Base-by-base conservation (phyloP, 2,329 filamentous ascomycete genomes). In the Calonectria henricotiae region DNA sequence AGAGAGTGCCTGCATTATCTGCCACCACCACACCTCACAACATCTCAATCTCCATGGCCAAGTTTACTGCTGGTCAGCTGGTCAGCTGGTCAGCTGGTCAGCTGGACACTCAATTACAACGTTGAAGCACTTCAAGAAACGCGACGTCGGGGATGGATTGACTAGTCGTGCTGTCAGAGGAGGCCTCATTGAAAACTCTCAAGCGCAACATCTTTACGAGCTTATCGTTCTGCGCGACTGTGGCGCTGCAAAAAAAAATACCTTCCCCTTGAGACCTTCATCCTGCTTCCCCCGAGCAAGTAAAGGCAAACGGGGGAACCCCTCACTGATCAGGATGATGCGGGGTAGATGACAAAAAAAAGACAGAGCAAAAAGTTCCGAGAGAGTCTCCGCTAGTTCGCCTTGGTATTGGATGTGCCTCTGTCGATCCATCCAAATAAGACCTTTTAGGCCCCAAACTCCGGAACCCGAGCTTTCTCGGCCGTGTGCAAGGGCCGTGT, bases 381-480 rank as follows among this genome's bases (percentile, higher is more conserved):
- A 55, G 20, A 25, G 51, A 55, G 51, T 9, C 51, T 55, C 51
- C 51, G 51, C 32, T 39, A 15, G 32, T 55, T 55, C 51, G 12
- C 4, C 51, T 55, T 55, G 51, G 51, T 32, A 25, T 25, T 39
- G 32, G 9, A 55, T 55, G 51, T 55, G 51, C 51, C 51, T 32
- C 51, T 25, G 51, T 55, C 51, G 51, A 55, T 55, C 51, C 32
- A 25, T 55, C 51, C 35, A 23, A 55, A 55, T 55, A 2, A 20
- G 35, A 58, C 51, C n/a, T 17, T 32, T 58, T 58, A 39, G 4
- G 51, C 35, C 35, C 51, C 35, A 12, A 32, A 23, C 20, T 58
- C 51, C 51, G 51, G 35, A 1, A n/a, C 13, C 51, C 51, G 35
- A 17, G 13, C 51, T 8, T n/a, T 23, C 11, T 58, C 13, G 13